Evolutionary conservation across 352 stramenopile species (phyloP), one percentile per base, ranked within the genome.

Genomic region (Phytopythium delawarense): DNA sequence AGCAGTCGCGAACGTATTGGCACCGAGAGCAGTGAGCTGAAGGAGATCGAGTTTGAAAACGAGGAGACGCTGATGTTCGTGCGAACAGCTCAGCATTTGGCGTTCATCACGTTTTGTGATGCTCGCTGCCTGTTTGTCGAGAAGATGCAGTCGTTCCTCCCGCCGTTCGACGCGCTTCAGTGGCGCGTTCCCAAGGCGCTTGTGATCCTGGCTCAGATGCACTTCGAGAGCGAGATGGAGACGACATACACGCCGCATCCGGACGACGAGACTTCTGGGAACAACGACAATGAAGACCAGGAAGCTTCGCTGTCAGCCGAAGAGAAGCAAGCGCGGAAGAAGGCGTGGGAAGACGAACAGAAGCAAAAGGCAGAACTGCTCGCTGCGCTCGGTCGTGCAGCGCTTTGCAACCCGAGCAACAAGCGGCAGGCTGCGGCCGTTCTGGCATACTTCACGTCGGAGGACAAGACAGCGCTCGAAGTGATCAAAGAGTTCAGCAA

Each of bases 401-500:
- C 84, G 7, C 64, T 92, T 25, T 93, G 81, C 50, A 96, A 96
- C 61, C 86, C 87, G 63, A 88, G 67, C 61, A 94, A 91, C 62
- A 91, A 93, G 51, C 69, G 81, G 7, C 87, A 94, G 64, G 86
- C 85, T 50, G 85, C 84, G 9, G 70, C 81, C 39, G 74, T 96
- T 34, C 59, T 96, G 39, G 71, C 82, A 9, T 84, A 84, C 45
- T 78, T 94, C 20, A 88, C 81, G 2, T 77, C 84, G 30, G 70
- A 64, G 30, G 72, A 65, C 16, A 78, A 84, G 56, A 46, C 76
- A 25, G 81, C 66, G 20, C 66, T 89, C 28, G 80, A 92, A 15
- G 75, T 92, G 30, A 82, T 93, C 11, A 92, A 91, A 34, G 79
- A 82, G 13, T 96, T 94, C 65, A 79, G 81, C 61, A 92, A 87